phyloP scores from a whole-genome alignment of 257 asterid species.

The Solanum sejunctum region DNA sequence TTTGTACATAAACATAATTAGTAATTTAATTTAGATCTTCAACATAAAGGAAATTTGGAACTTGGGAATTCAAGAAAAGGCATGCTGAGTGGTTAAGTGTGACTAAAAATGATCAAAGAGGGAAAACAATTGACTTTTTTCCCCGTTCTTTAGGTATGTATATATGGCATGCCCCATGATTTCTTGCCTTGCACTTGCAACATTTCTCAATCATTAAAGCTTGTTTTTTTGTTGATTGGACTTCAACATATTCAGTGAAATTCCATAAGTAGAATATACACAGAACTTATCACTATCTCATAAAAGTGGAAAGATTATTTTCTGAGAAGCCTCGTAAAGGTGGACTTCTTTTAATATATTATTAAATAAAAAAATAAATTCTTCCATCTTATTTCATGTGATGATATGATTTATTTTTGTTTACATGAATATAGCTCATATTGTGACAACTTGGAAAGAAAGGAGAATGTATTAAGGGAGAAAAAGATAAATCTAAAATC shows the following conservation, averaged over 20 bases:
- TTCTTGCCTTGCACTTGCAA: too few species aligned
- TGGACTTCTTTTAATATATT: background rate
- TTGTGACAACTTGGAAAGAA: background rate
- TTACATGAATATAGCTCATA: background rate
- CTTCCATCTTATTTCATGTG: background rate
- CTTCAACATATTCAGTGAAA: too few species aligned
- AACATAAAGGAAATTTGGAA: background rate
- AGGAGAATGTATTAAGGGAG: background rate
- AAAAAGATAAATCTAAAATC: background rate
- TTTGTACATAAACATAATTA: background rate
- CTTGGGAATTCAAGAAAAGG: background rate
- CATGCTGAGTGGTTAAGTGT: background rate
- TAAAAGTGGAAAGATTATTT: too few species aligned
- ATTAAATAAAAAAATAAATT: background rate
- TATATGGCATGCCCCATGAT: too few species aligned
- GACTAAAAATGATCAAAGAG: background rate
- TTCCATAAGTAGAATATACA: too few species aligned
- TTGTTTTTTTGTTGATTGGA: too few species aligned
- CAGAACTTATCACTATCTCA: too few species aligned
- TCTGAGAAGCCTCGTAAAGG: rapidly evolving
- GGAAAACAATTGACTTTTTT: background rate
- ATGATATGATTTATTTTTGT: background rate
- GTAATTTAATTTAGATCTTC: background rate
- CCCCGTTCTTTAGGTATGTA: background rate
- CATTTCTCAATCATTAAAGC: too few species aligned